phyloP scores from a whole-genome alignment of 2,329 filamentous ascomycete species.

The Xylaria sp. region DNA sequence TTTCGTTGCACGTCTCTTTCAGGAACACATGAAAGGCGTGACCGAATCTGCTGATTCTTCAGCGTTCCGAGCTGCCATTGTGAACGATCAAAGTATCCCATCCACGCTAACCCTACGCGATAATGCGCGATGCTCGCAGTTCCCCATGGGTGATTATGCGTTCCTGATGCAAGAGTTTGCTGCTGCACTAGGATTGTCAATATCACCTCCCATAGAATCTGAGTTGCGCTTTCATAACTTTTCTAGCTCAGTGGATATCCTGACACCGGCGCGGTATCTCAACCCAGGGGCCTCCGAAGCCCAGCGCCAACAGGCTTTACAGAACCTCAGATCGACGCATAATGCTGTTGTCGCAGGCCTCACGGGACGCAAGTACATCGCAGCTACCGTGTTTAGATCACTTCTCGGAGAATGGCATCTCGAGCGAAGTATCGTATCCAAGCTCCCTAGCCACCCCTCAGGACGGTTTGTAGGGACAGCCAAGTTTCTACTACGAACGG shows the following conservation, averaged over 20 bases:
- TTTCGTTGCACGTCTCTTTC: slow-evolving; percentile 46
- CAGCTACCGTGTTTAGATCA: slow-evolving; percentile 63
- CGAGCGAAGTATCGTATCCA: slow-evolving; percentile 50
- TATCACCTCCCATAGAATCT: slow-evolving; percentile 31
- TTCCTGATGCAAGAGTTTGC: slow-evolving; percentile 70
- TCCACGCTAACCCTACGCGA: slow-evolving; percentile 47
- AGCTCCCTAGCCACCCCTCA: slow-evolving; percentile 53
- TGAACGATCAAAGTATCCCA: slow-evolving; percentile 40
- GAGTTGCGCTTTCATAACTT: slow-evolving; percentile 29
- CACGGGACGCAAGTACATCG: slow-evolving; percentile 47
- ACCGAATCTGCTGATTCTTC: slow-evolving; percentile 21
- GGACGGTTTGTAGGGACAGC: slow-evolving; percentile 62
- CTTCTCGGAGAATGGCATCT: slow-evolving; percentile 66
- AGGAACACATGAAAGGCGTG: slow-evolving; percentile 5
- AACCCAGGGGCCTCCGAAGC: slow-evolving; percentile 34
- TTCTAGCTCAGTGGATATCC: slow-evolving; percentile 46
- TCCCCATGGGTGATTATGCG: slow-evolving; percentile 77
- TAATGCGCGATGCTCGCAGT: slow-evolving; percentile 56
- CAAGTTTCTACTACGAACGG: slow-evolving; percentile 56
- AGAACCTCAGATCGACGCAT: slow-evolving; percentile 44
- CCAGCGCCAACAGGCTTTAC: slow-evolving; percentile 37
- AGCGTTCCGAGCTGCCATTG: slow-evolving; percentile 38
- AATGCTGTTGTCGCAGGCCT: slow-evolving; percentile 39
- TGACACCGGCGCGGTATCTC: slow-evolving; percentile 53
- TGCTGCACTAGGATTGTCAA: slow-evolving; percentile 49